Base-by-base conservation (phyloP, 2,329 filamentous ascomycete genomes). In the Teratosphaeria nubilosa region DNA sequence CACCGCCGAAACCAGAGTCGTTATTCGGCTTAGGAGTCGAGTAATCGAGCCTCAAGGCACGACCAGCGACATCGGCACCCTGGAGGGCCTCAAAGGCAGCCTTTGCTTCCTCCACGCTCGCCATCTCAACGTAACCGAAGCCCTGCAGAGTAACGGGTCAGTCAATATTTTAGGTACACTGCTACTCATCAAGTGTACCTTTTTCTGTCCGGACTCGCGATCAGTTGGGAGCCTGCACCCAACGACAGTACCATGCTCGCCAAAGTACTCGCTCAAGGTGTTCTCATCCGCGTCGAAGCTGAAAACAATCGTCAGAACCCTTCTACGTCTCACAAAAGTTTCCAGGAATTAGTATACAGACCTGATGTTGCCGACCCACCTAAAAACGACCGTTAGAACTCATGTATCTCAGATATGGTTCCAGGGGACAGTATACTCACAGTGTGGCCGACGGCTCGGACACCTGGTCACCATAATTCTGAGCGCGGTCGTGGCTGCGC, bases 61-160 rank as follows among this genome's bases (percentile, higher is more conserved):
- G 90, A 58, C 88, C 84, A 63, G 79, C 81, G 67, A 94, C 81
- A 60, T 89, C 85, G 58, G 79, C 78, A 64, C 90, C 90, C 66
- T 88, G 86, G 72, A 89, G 81, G 58, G 80, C 77, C 67, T 86
- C 80, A 66, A 90, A 84, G 25, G 86, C 91, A 67, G 79, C 76
- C 77, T 87, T 88, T 68, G 91, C 90, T 68, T 96, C 91, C 30
- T 95, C 90, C 62, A 94, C 74, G 66, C 78, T 77, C 80, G n/a
- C n/a, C n/a, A 92, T 96, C 70, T 86, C 86, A 63, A 96, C 86
- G 73, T 96, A 96, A 57, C 90, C 91, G 75, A 95, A 96, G 59
- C 91, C 91, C n/a, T n/a, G n/a, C n/a, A n/a, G n/a, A n/a, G 32
- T 34, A 34, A 34, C 6, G 14, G 32, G 32, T 34, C 32, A 34